Evolutionary conservation across 2,329 filamentous ascomycete species (phyloP).

Genomic region (Bertia moriformis): DNA sequence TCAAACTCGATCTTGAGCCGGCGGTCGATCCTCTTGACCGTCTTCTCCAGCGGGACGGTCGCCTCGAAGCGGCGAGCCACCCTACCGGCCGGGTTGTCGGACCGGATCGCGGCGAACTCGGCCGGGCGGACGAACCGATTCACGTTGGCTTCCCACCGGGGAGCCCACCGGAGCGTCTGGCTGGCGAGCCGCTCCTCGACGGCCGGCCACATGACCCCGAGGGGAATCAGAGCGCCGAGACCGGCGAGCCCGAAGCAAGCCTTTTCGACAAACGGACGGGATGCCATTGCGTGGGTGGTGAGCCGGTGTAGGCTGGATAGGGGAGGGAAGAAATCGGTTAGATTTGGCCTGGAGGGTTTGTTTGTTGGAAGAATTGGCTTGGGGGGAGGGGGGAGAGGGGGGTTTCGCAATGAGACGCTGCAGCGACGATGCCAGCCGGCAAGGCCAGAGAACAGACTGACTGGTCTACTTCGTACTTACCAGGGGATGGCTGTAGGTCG

Average conservation of each 20-base stretch:
- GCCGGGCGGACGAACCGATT: constrained; percentile 33
- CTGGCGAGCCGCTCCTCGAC: constrained; percentile 35
- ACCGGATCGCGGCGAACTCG: constrained; percentile 28
- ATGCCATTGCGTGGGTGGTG: no score
- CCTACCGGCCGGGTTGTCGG: constrained; percentile 29
- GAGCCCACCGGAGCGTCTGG: constrained; percentile 42
- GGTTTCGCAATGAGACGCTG: no score
- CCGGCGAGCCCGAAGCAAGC: constrained; percentile 38
- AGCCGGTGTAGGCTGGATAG: no score
- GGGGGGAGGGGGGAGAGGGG: no score
- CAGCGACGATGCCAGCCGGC: no score
- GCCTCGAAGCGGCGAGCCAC: constrained; percentile 29
- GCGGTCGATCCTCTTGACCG: constrained; percentile 30
- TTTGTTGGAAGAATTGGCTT: no score
- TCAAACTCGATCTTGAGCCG: constrained; percentile 21
- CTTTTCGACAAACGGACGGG: constrained; percentile 30
- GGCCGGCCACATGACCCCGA: constrained; percentile 41
- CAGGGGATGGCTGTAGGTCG: no score
- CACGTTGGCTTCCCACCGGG: constrained; percentile 43
- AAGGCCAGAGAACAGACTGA: no score
- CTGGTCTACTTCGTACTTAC: no score
- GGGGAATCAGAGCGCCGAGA: constrained; percentile 34
- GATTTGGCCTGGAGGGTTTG: no score
- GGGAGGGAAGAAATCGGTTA: no score
- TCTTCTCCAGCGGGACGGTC: constrained; percentile 31